Conservation (phyloP, 495 filamentous ascomycete species). For the Podospora appendiculata region DNA sequence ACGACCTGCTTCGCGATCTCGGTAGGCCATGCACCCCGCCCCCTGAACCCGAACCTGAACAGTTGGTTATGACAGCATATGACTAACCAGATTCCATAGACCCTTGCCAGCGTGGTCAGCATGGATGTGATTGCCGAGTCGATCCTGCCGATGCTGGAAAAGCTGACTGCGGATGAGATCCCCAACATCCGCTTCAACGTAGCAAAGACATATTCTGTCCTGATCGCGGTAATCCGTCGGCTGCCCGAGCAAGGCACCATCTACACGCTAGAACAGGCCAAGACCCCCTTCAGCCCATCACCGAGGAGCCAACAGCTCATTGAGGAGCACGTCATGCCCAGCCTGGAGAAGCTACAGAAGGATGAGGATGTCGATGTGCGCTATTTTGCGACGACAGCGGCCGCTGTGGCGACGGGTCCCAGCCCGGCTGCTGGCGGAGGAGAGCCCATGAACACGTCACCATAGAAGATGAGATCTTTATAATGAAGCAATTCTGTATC, state of each 20-base stretch:
- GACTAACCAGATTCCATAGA: constrained; percentile 49
- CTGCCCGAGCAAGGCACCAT: constrained; percentile 84
- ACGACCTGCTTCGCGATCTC: constrained; percentile 97
- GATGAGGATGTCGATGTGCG: constrained; percentile 97
- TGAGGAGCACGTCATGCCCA: constrained; percentile 78
- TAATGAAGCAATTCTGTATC: constrained; percentile 21
- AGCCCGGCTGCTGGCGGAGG: constrained; percentile 25
- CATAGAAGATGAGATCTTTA: constrained; percentile 34
- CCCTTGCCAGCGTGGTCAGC: constrained; percentile 84
- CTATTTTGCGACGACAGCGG: constrained; percentile 71
- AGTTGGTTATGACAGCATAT: constrained; percentile 8
- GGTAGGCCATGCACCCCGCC: constrained; percentile 46
- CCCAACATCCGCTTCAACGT: constrained; percentile 99
- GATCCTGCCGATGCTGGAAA: constrained; percentile 91
- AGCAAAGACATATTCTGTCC: constrained; percentile 86
- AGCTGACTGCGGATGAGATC: constrained; percentile 86
- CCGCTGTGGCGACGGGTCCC: constrained; percentile 24
- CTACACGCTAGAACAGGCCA: constrained; percentile 71
- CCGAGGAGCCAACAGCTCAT: constrained; percentile 74
- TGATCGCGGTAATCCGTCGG: constrained; percentile 83
- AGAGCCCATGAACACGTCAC: constrained; percentile 53
- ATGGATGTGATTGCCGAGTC: constrained; percentile 85
- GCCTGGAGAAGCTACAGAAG: constrained; percentile 86
- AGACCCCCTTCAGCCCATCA: constrained; percentile 53
- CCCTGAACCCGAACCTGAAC: too few relatives aligned